phyloP scores from a whole-genome alignment of 2,329 filamentous ascomycete genomes.

The Ascochyta fabae region DNA sequence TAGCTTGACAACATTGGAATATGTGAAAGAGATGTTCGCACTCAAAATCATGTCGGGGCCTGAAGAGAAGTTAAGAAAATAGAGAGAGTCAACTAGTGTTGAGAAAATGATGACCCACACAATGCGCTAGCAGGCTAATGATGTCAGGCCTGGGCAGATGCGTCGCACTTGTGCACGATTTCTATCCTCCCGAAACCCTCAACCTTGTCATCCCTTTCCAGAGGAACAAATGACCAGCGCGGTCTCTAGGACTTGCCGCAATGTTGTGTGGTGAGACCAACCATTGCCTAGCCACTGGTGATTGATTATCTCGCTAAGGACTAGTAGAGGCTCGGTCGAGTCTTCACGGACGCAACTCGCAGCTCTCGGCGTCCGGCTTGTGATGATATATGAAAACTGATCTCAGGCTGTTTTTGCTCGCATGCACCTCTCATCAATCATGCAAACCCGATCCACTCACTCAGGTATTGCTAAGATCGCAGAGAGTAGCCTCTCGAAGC shows the following conservation, averaged over 20 bases:
- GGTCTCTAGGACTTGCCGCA: background rate
- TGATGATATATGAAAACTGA: background rate
- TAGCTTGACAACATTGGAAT: background rate
- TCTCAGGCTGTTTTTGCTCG: background rate
- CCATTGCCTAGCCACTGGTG: background rate
- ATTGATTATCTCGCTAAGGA: background rate
- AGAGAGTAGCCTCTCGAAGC: background rate
- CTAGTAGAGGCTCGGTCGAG: background rate
- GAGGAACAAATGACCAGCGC: too few species aligned
- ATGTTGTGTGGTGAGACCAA: background rate
- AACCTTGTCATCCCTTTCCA: background rate
- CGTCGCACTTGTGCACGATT: background rate
- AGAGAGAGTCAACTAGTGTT: background rate
- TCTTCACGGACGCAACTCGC: background rate
- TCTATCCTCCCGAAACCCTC: background rate
- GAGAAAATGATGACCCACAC: background rate
- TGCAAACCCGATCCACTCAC: background rate
- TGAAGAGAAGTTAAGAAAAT: conserved; percentile 4
- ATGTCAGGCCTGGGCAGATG: background rate
- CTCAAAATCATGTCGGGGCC: background rate
- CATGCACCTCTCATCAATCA: background rate
- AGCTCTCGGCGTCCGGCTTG: background rate
- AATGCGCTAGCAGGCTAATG: background rate
- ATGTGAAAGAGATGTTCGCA: background rate
- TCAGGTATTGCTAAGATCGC: background rate